Evolutionary conservation across 176 grass and related monocot species (phyloP).

Genomic region (Stipa capillata): DNA sequence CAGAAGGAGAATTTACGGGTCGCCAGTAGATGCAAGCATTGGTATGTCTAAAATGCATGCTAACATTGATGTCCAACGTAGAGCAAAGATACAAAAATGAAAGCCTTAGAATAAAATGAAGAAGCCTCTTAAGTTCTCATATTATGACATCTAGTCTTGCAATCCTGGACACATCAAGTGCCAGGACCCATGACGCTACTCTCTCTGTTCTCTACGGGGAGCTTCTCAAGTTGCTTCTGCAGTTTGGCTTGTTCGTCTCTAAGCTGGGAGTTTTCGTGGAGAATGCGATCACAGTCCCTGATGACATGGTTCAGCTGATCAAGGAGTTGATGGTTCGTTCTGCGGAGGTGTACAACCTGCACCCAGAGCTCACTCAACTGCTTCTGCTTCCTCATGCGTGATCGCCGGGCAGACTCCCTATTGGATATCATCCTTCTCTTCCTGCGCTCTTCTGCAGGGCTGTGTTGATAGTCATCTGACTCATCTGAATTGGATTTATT

Average conservation of each 20-base stretch:
- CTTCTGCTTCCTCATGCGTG: slow-evolving; percentile 96
- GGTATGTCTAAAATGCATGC: background rate
- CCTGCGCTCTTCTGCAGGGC: slow-evolving; percentile 59
- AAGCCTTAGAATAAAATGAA: slow-evolving; percentile 17
- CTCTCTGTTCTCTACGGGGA: slow-evolving; percentile 35
- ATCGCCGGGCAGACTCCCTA: slow-evolving; percentile 83
- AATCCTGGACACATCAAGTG: slow-evolving; percentile 18
- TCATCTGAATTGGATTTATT: slow-evolving; percentile 52
- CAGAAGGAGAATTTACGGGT: background rate
- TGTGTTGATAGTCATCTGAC: slow-evolving; percentile 36
- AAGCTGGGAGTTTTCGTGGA: slow-evolving; percentile 63
- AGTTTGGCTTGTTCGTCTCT: slow-evolving; percentile 41
- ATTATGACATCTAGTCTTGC: slow-evolving; percentile 28
- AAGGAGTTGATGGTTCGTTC: slow-evolving; percentile 60
- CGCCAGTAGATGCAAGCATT: no score
- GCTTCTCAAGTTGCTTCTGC: slow-evolving; percentile 52
- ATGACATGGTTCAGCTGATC: slow-evolving; percentile 73
- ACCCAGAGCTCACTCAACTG: slow-evolving; percentile 71
- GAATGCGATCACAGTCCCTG: slow-evolving; percentile 42
- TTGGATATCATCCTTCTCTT: slow-evolving; percentile 95
- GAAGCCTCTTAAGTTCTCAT: slow-evolving; percentile 31
- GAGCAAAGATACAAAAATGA: slow-evolving; percentile 38
- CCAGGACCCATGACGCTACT: background rate
- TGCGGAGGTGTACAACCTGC: slow-evolving; percentile 59
- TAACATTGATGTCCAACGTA: slow-evolving; percentile 8